Evolutionary conservation across 2,329 filamentous ascomycete species (phyloP), one percentile per base, ranked within the genome.

Genomic region (Ascochyta fabae): DNA sequence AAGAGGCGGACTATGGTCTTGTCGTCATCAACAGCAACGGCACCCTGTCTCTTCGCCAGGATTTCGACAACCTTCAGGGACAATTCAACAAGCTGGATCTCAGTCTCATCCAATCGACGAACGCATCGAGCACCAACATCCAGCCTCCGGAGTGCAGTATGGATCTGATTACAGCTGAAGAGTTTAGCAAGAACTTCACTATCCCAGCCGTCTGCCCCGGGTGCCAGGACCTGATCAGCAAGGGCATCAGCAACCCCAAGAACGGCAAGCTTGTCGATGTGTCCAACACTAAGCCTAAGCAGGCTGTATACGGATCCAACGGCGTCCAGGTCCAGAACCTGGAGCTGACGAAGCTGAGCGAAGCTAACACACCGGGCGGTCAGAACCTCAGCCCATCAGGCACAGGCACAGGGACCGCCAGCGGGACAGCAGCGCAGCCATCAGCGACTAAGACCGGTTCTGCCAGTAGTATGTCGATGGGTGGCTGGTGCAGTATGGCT

Each of bases 21-120:
- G 79, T 83, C 10, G 58, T 73, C 31, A 71, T 81, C 56, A 75
- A 79, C 59, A 60, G 65, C 55, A 78, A 83, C 56, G 73, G 73
- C 54, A 78, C 77, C 13, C 66, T 78, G 26, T 68, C 73, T 10
- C 74, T 83, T 16, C 74, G 77, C 26, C 54, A 59, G 27, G 82
- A 84, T 65, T 84, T 74, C 64, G 84, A 89, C 72, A 88, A 90
- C 61, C 86, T 98, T 57, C 86, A 88, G 78, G 77, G 77, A 33
- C 90, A 95, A 79, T 92, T 90, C 78, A 82, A 83, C 74, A 87
- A 88, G 72, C 80, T 97, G 51, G 85, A 96, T 78, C 85, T 91
- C 74, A 81, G 80, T 49, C 75, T 82, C 15, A 81, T 97, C 52
- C 83, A 91, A 77, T 80, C 82, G 45, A 78, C 84, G 63, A 86